Evolutionary conservation across 371 early-diverging fungal genomes (phyloP).

Genomic region (Mucor indicus): DNA sequence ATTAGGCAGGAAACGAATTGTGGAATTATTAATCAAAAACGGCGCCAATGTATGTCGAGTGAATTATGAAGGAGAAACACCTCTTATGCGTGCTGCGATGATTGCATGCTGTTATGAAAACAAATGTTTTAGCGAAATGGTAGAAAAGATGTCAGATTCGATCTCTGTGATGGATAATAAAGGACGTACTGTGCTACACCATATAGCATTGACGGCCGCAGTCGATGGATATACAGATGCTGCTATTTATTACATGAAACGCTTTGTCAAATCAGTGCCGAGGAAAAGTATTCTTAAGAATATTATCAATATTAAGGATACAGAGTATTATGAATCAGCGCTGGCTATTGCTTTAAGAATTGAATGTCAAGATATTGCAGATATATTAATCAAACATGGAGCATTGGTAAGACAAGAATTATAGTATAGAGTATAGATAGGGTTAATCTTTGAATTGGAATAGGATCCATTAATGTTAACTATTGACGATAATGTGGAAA

Average conservation of each 20-base stretch:
- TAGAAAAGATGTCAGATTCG: constrained; percentile 67
- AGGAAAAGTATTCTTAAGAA: neutral
- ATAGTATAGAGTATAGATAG: too few species aligned
- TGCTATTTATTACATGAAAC: constrained; percentile 70
- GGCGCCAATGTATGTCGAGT: constrained; percentile 62
- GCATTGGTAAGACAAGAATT: constrained; percentile 49
- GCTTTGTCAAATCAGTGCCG: neutral
- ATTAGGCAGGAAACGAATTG: constrained; percentile 66
- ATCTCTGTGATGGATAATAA: constrained; percentile 66
- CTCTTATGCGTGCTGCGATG: constrained; percentile 82
- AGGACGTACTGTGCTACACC: constrained; percentile 83
- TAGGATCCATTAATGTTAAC: constrained; percentile 16
- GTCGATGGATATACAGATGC: constrained; percentile 62
- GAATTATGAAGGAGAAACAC: constrained; percentile 78
- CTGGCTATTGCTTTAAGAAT: constrained; percentile 75
- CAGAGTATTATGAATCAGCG: constrained; percentile 22
- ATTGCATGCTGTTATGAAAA: constrained; percentile 83
- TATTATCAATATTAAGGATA: neutral
- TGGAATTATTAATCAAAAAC: constrained; percentile 61
- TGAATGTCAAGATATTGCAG: constrained; percentile 64
- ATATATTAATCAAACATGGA: constrained; percentile 75
- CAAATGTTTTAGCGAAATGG: constrained; percentile 70
- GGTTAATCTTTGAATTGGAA: neutral
- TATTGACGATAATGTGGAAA: constrained; percentile 2
- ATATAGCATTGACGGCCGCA: constrained; percentile 68